These are phyloP conservation scores for Aspergillus funiculosus DNA, from an alignment of 495 filamentous ascomycete species.

Conservation along the genomic window DNA sequence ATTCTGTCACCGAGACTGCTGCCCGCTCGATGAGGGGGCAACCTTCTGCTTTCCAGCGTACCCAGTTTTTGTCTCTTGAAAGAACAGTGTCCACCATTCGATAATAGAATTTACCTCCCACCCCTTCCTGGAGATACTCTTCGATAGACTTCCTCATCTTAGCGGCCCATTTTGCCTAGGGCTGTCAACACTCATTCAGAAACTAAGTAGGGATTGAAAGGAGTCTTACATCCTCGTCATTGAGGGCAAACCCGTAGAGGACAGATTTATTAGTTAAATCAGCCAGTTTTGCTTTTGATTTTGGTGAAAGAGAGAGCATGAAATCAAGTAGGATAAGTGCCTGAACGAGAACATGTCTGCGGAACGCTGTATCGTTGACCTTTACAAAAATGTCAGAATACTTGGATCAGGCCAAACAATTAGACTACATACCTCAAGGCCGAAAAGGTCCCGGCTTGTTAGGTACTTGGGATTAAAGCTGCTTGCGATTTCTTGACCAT, in stretches of 20 bases:
- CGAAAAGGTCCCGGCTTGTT: conserved; percentile 89
- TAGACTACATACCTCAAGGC: conserved; percentile 66
- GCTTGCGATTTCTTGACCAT: conserved; percentile 58
- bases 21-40: conserved; percentile 80
- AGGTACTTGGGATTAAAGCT: conserved; percentile 96
- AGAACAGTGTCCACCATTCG: conserved; percentile 95
- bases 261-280: conserved; percentile 79
- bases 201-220: not conserved
- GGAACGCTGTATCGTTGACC: conserved; percentile 90
- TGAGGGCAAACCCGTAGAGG: conserved; percentile 68
- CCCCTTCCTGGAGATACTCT: conserved; percentile 67
- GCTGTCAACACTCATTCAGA: conserved; percentile 25
- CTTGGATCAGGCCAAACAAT: not conserved
- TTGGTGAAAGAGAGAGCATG: conserved; percentile 77
- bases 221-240: conserved; percentile 69
- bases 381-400: conserved; percentile 26
- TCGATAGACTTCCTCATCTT: conserved; percentile 68
- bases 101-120: conserved; percentile 77
- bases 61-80: conserved; percentile 95
- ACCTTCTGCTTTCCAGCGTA: conserved; percentile 91
- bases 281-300: conserved; percentile 69
- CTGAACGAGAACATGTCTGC: conserved; percentile 89
- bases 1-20: conserved; percentile 58
- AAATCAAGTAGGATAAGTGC: conserved; percentile 91
- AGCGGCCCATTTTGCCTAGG: conserved; percentile 65